Base-by-base conservation (phyloP, 1,139 yeast genomes). In the Arxiozyma slooffiae region DNA sequence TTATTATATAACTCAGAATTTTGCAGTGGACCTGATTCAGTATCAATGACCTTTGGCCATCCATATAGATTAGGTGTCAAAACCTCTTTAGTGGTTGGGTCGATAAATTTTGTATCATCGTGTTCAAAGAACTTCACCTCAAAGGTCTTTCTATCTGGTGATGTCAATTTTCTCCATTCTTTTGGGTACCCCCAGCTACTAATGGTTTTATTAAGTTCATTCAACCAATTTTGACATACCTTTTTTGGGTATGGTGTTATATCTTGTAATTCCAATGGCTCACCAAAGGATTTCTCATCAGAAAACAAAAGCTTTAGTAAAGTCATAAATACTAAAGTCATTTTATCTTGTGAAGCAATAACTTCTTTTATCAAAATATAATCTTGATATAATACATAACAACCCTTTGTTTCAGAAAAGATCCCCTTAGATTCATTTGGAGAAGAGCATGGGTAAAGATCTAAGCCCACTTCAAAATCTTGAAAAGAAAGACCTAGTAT, bases 401-500 rank as follows among this genome's bases (percentile, higher is more conserved):
- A 50, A 21, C 56, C 56, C 16, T 54, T 52, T n/a, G 48, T 37
- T 38, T 52, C 52, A 38, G 48, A 42, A 21, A 38, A 49, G 3
- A 49, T 47, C 7, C 55, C 53, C 20, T 43, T 45, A 7, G 49
- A 46, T 24, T 49, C 38, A 14, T 49, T 41, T 24, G 53, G 53
- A 5, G 30, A 41, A 46, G 48, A 49, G 18, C 30, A 21, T 16
- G 66, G 63, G 14, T 69, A 67, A 39, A 78, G 61, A 26, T 76
- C 69, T 42, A 78, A 63, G 0, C 82, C 82, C 22, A 66, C 61
- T 57, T 78, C 82, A 37, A 79, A 67, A 56, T 76, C 79, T 53
- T 73, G 76, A 14, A 81, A 80, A 0, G 74, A 71, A 34, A 70
- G 49, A 37, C 68, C 67, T 24, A 69, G 67, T 11, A 76, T 52